Base-by-base conservation (phyloP, 2,329 filamentous ascomycete species). In the Penicillium oxalicum region DNA sequence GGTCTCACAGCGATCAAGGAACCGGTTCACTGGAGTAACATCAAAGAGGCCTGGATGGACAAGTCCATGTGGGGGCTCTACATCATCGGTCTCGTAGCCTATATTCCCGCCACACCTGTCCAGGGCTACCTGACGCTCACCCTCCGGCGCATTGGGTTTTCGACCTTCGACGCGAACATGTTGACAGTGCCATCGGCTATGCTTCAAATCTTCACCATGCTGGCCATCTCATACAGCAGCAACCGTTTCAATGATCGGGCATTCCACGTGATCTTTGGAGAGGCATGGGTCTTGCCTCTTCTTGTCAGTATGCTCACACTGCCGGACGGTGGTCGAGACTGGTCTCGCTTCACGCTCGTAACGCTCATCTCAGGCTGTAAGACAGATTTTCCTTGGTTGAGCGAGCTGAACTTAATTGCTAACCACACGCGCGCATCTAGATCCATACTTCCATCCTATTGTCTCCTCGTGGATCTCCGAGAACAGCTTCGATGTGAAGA, bases 1-100 rank as follows among this genome's bases (percentile, higher is more conserved):
- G 76, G 76, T 11, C 74, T 73, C 52, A 80, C 80, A 77, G 76
- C 80, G 62, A 80, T 80, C 52, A 68, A 77, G 3, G 74, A 81
- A 57, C 75, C 72, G 0, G 58, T 80, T 7, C 28, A 12, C 11
- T 42, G 40, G 40, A 42, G 40, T 33, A 35, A 44, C 32, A 44
- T 44, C 25, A 44, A 44, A 32, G 41, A 44, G 11, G 72, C 71
- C 37, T 51, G 77, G 24, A 66, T 54, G 5, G 77, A 80, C 55
- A 78, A 74, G 49, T 74, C 78, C 50, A 74, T 79, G 70, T 79
- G 74, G 73, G 73, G 73, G 2, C 67, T 78, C 18, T 77, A 77
- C 55, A 60, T 75, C 8, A 58, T 78, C 11, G 75, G 72, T 13
- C 51, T 73, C 1, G 60, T 61, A 4, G 71, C 66, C 64, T 45